phyloP scores from a whole-genome alignment of 2,329 filamentous ascomycete species.

The Dactylonectria estremocensis region DNA sequence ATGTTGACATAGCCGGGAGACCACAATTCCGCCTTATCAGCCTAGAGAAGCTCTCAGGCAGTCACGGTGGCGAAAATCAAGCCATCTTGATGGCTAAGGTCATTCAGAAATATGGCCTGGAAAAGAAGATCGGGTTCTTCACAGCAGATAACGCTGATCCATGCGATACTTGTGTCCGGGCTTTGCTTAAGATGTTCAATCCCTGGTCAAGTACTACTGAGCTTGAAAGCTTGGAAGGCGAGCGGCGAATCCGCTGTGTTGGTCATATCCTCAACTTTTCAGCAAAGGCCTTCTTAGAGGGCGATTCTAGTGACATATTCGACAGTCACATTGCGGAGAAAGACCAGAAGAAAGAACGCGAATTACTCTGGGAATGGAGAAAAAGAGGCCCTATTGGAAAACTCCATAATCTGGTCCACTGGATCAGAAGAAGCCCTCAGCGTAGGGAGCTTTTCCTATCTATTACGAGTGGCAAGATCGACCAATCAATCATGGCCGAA shows the following conservation, averaged over 20 bases:
- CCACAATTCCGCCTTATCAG: constrained; percentile 1
- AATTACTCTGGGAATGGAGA: not conserved
- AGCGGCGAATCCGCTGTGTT: constrained; percentile 2
- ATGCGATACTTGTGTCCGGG: not conserved
- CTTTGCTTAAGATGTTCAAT: too few relatives aligned
- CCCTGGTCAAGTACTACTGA: too few relatives aligned
- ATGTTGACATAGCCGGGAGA: not conserved
- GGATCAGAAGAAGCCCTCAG: constrained; percentile 5
- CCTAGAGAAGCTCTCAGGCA: not conserved
- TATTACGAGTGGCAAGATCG: not conserved
- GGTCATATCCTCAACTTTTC: not conserved
- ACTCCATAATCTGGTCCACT: not conserved
- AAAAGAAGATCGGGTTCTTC: not conserved
- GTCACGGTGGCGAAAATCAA: constrained; percentile 1
- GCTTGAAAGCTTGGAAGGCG: too few relatives aligned
- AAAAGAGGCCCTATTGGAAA: not conserved
- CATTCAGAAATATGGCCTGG: too few relatives aligned
- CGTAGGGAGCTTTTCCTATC: not conserved
- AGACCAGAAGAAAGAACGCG: not conserved
- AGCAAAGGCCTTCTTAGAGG: not conserved
- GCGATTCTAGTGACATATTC: not conserved
- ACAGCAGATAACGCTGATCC: not conserved
- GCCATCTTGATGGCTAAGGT: too few relatives aligned
- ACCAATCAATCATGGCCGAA: not conserved
- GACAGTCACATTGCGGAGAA: not conserved